Conservation (phyloP, 1,139 yeast genomes). For the Sugiyamaella grinbergsii region DNA sequence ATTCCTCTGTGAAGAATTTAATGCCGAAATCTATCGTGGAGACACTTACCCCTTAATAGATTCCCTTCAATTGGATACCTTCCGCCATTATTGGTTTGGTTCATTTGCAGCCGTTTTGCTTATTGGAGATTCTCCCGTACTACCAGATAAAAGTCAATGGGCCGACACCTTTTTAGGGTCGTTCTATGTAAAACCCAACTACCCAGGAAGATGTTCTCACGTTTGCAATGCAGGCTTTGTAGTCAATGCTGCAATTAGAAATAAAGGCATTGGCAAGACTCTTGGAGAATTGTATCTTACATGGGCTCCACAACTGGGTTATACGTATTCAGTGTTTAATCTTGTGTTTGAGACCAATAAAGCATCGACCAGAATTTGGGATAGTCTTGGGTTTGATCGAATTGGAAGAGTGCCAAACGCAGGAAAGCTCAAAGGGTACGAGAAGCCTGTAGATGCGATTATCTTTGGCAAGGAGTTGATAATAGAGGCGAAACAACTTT, state of each 20-base stretch:
- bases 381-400: conserved; percentile 72
- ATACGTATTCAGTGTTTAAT: conserved; percentile 79
- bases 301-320: conserved; percentile 91
- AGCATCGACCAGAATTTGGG: conserved; percentile 79
- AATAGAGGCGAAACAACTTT: background rate
- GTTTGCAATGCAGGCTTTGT: conserved; percentile 89
- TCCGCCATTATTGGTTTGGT: conserved; percentile 83
- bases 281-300: conserved; percentile 79
- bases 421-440: conserved; percentile 82
- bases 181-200: conserved; percentile 81
- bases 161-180: conserved; percentile 88
- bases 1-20: conserved; percentile 86
- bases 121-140: conserved; percentile 50
- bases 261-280: conserved; percentile 89
- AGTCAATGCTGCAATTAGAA: conserved; percentile 89
- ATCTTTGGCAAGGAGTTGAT: conserved; percentile 61
- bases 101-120: conserved; percentile 83
- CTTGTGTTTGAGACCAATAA: conserved; percentile 86
- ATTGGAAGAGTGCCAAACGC: conserved; percentile 82
- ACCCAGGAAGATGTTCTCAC: conserved; percentile 90
- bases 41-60: conserved; percentile 86
- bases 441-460: conserved; percentile 77
- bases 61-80: conserved; percentile 69
- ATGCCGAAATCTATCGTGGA: conserved; percentile 88
- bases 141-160: conserved; percentile 63